Evolutionary conservation across 2,329 filamentous ascomycete genomes (phyloP).

Genomic region (Dothiorella sarmentorum): DNA sequence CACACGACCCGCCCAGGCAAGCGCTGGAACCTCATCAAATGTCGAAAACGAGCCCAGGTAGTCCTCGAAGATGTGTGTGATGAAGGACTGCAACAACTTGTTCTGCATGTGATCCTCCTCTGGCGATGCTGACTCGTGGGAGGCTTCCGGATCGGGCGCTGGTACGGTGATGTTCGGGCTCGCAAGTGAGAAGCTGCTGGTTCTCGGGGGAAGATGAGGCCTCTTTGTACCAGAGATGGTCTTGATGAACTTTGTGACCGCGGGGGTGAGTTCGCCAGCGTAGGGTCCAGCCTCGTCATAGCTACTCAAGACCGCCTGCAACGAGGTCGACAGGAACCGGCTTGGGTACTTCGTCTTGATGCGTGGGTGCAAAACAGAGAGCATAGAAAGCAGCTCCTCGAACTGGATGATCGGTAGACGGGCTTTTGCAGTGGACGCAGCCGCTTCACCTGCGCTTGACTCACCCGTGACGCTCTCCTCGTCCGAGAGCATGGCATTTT

Average conservation of each 20-base stretch:
- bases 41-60: conserved; percentile 58
- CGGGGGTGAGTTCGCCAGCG: conserved; percentile 62
- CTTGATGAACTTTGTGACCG: conserved; percentile 67
- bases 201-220: conserved; percentile 60
- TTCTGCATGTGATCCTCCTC: conserved; percentile 61
- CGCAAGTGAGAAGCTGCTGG: conserved; percentile 46
- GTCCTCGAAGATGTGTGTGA: conserved; percentile 72
- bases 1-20: conserved; percentile 54
- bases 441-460: conserved; percentile 30
- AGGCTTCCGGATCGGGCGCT: conserved; percentile 57
- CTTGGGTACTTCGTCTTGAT: conserved; percentile 76
- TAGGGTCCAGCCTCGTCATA: conserved; percentile 58
- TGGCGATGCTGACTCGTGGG: conserved; percentile 42
- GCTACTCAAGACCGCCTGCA: conserved; percentile 66
- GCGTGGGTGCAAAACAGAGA: conserved; percentile 68
- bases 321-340: conserved; percentile 71
- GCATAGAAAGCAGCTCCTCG: conserved; percentile 65
- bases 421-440: conserved; percentile 26
- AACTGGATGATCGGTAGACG: conserved; percentile 56
- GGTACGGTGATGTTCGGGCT: conserved; percentile 25
- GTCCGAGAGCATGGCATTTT: conserved; percentile 20
- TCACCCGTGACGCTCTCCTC: conserved; percentile 17
- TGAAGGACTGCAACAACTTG: conserved; percentile 68
- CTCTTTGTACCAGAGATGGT: conserved; percentile 64
- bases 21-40: conserved; percentile 46